Evolutionary conservation across 805 yeast species (phyloP).

Genomic region (Monosporozyma yasuniensis): DNA sequence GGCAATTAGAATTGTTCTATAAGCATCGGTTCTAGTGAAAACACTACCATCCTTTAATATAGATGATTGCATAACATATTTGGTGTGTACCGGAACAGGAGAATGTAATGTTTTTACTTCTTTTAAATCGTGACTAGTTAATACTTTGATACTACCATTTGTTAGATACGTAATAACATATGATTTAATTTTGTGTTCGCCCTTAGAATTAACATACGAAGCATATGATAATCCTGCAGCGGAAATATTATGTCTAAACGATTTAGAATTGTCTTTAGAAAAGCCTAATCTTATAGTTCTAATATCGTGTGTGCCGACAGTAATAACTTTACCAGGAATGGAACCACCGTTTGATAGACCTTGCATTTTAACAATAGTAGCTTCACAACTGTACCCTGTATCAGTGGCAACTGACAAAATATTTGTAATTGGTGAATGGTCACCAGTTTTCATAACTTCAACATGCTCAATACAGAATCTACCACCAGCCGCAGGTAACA

Average conservation of each 20-base stretch:
- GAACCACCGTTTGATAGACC: conserved; percentile 51
- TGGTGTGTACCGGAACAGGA: conserved; percentile 35
- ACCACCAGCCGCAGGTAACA: conserved; percentile 56
- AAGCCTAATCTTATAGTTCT: conserved; percentile 54
- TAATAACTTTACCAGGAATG: conserved; percentile 54
- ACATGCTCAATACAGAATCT: conserved; percentile 48
- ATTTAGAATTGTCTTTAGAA: conserved; percentile 54
- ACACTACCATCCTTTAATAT: conserved; percentile 48
- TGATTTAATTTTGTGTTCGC: conserved; percentile 35
- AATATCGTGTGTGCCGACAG: conserved; percentile 49
- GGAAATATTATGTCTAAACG: conserved; percentile 40
- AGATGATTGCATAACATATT: conserved; percentile 36
- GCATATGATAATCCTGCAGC: conserved; percentile 45
- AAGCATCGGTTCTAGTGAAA: conserved; percentile 44
- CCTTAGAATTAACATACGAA: conserved; percentile 13
- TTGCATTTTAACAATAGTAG: conserved; percentile 48
- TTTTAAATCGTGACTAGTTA: conserved; percentile 52
- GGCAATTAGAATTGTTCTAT: conserved; percentile 46
- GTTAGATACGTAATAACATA: conserved; percentile 38
- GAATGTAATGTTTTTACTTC: conserved; percentile 45
- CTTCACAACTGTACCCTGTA: conserved; percentile 57
- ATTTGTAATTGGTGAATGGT: conserved; percentile 39
- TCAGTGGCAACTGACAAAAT: conserved; percentile 51
- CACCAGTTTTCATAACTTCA: conserved; percentile 41
- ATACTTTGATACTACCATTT: conserved; percentile 39